These are phyloP conservation scores for Pseudozyma pruni DNA, from an alignment of 1,284 basidiomycete species.

Conservation along the genomic window DNA sequence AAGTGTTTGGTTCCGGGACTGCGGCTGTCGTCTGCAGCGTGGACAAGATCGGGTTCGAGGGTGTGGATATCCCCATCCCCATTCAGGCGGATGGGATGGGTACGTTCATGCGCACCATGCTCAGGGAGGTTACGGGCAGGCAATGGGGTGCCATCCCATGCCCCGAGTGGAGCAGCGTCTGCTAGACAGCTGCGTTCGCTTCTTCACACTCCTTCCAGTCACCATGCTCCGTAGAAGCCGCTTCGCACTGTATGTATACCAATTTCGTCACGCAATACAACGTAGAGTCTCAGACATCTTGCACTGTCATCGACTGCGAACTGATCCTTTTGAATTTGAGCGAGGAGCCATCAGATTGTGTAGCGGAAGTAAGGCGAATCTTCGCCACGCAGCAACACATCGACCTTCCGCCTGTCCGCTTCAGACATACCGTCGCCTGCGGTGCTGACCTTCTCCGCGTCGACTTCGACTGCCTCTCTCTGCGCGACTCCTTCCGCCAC, in stretches of 20 bases:
- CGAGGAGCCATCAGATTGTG: constrained; percentile 29
- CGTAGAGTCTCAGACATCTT: background rate
- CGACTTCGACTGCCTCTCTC: constrained; percentile 7
- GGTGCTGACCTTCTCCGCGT: no score
- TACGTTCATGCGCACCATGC: constrained; percentile 42
- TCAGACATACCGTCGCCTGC: constrained; percentile 18
- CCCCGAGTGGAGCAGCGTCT: constrained; percentile 51
- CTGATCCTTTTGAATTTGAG: background rate
- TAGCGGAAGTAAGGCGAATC: constrained; percentile 49
- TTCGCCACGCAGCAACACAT: constrained; percentile 43
- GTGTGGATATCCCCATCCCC: constrained; percentile 40
- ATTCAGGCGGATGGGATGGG: constrained; percentile 48
- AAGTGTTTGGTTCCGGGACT: constrained; percentile 53
- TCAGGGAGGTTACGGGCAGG: constrained; percentile 43
- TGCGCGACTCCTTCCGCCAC: background rate
- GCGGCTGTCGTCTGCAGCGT: constrained; percentile 53
- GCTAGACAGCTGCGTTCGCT: constrained; percentile 15
- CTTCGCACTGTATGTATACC: constrained; percentile 14
- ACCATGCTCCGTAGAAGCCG: background rate
- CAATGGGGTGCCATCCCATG: constrained; percentile 47
- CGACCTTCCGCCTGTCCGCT: constrained; percentile 24
- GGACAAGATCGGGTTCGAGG: constrained; percentile 51
- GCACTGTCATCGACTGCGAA: no score
- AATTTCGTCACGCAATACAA: constrained; percentile 9
- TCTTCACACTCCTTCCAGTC: background rate